Evolutionary conservation across 2,329 filamentous ascomycete genomes (phyloP).

Genomic region (Hypoxylon rubiginosum): DNA sequence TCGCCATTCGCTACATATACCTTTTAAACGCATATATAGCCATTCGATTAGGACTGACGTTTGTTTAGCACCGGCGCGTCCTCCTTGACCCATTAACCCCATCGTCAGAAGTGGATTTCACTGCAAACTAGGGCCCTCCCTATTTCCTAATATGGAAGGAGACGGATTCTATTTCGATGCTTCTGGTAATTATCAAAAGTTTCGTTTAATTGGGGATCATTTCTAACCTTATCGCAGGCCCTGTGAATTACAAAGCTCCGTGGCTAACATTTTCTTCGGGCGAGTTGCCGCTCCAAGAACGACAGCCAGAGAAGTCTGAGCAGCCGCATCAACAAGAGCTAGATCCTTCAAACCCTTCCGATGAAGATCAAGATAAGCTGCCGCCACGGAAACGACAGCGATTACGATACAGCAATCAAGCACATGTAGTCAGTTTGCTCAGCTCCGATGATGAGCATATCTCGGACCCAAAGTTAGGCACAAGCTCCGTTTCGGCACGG

Average conservation of each 20-base stretch:
- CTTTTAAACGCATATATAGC: not conserved
- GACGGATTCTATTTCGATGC: not conserved
- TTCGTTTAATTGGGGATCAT: not conserved
- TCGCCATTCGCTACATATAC: no score
- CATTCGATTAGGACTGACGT: not conserved
- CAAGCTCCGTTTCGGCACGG: not conserved
- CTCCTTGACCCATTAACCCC: no score
- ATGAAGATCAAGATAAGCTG: not conserved
- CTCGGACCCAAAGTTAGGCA: not conserved
- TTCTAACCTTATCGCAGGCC: not conserved
- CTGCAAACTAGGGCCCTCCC: not conserved
- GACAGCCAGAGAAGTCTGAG: not conserved
- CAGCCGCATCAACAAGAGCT: not conserved
- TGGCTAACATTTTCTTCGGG: constrained; percentile 2
- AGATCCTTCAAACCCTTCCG: not conserved
- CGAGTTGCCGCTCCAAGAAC: not conserved
- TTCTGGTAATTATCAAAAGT: not conserved
- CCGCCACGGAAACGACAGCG: constrained; percentile 1
- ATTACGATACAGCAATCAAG: not conserved
- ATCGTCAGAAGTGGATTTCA: not conserved
- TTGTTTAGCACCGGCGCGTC: no score
- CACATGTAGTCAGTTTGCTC: not conserved
- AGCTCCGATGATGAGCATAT: constrained; percentile 1
- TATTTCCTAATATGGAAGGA: not conserved
- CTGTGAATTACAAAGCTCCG: not conserved